These are phyloP conservation scores for Rhizopus delemar DNA, from an alignment of 371 early-diverging fungal genomes.

Conservation along the genomic window DNA sequence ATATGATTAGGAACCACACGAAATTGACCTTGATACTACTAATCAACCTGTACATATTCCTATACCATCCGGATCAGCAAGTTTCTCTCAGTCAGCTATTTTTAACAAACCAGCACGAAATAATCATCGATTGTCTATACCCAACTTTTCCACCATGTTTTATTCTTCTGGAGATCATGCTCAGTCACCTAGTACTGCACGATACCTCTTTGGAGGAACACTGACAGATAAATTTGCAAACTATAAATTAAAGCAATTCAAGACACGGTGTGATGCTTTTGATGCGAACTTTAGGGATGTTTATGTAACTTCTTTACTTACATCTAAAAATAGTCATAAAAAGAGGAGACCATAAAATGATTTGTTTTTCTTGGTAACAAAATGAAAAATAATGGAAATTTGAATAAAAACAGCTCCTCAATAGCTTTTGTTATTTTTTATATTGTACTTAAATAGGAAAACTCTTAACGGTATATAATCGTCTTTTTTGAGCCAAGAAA, in stretches of 20 bases:
- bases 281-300: slow-evolving; percentile 3
- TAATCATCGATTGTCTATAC: slow-evolving; percentile 16
- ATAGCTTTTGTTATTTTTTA: no score
- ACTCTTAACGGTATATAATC: no score
- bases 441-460: no score
- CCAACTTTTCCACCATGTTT: slow-evolving; percentile 6
- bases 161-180: background rate
- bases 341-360: background rate
- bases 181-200: slow-evolving; percentile 13
- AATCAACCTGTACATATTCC: slow-evolving; percentile 13
- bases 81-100: slow-evolving; percentile 24
- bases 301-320: background rate
- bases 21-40: background rate
- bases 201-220: background rate
- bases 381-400: background rate
- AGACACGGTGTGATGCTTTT: background rate
- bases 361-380: no score
- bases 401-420: background rate
- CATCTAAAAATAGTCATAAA: background rate
- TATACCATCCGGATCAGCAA: slow-evolving; percentile 20
- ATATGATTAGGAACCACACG: no score
- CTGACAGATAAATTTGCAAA: background rate
- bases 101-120: slow-evolving; percentile 16
- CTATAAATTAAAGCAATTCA: background rate
- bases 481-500: no score